A percentile compares a stretch with the other conserved stretches of the same genome.
Conservation (phyloP, 768 basidiomycete species). For the Leccinum aurantiacum region DNA sequence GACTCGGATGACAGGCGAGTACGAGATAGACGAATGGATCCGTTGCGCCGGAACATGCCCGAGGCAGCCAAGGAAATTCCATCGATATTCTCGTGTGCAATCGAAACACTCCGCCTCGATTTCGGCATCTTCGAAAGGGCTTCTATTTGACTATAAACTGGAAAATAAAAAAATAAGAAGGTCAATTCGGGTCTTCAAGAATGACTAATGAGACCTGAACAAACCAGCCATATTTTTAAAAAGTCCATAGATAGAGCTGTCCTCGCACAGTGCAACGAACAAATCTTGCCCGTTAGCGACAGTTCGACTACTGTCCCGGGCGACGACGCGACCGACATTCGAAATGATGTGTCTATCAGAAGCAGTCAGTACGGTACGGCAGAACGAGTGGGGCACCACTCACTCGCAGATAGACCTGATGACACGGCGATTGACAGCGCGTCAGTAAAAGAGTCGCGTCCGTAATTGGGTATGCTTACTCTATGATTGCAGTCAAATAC, state of each 20-base stretch:
- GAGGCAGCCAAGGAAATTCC: constrained; percentile 44
- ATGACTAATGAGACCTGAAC: constrained; percentile 15
- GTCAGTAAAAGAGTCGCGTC: constrained; percentile 25
- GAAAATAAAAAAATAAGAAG: constrained; percentile 13
- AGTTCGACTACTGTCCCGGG: constrained; percentile 80
- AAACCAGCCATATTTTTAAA: constrained; percentile 86
- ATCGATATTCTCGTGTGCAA: constrained; percentile 51
- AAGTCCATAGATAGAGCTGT: constrained; percentile 79
- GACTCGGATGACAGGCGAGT: constrained; percentile 44
- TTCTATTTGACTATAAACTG: constrained; percentile 78
- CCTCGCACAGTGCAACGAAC: constrained; percentile 87
- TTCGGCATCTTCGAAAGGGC: constrained; percentile 56
- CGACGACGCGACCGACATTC: constrained; percentile 80
- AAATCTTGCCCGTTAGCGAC: constrained; percentile 78
- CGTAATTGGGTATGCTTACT: constrained; percentile 56
- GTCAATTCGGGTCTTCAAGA: constrained; percentile 11
- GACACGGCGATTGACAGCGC: constrained; percentile 18
- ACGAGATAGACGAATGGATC: constrained; percentile 23
- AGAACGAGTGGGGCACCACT: constrained; percentile 33
- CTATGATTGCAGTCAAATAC: constrained; percentile 89
- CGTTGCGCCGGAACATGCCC: constrained; percentile 24
- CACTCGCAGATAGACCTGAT: constrained; percentile 85
- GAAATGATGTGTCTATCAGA: constrained; percentile 72
- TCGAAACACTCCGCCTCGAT: constrained; percentile 67
- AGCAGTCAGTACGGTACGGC: constrained; percentile 6